Evolutionary conservation across 2,329 filamentous ascomycete genomes (phyloP).

Genomic region (Immersiporthe knoxdaviesiana): DNA sequence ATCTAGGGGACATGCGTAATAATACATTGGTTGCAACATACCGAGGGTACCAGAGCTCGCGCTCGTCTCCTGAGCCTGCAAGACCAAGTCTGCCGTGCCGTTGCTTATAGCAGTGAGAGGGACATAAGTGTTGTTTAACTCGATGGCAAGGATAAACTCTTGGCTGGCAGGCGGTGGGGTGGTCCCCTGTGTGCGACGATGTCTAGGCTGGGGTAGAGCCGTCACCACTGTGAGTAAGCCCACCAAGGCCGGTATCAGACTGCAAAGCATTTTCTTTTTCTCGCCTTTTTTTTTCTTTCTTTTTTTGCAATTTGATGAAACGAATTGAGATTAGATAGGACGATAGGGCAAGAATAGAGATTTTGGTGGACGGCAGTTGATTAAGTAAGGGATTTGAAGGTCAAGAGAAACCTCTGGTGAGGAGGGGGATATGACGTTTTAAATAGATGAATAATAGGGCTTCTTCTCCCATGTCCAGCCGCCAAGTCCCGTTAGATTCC

Average conservation of each 20-base stretch:
- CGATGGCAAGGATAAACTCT: constrained; percentile 23
- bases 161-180: neutral
- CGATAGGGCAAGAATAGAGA: neutral
- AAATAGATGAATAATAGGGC: neutral
- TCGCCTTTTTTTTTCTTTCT: neutral
- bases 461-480: neutral
- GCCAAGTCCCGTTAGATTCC: neutral
- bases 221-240: neutral
- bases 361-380: neutral
- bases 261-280: neutral
- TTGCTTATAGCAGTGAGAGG: constrained; percentile 16
- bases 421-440: neutral
- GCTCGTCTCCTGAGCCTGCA: neutral
- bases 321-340: neutral
- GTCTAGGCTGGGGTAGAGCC: neutral
- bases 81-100: constrained; percentile 2
- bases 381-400: neutral
- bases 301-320: too few species aligned
- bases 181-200: neutral
- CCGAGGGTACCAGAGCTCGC: neutral
- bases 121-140: constrained; percentile 8
- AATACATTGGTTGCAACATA: neutral
- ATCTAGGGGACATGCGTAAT: neutral
- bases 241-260: neutral
- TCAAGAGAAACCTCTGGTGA: neutral